These are phyloP conservation scores for Brassica balearica DNA, from an alignment of 441 rosid genomes.

Conservation along the genomic window DNA sequence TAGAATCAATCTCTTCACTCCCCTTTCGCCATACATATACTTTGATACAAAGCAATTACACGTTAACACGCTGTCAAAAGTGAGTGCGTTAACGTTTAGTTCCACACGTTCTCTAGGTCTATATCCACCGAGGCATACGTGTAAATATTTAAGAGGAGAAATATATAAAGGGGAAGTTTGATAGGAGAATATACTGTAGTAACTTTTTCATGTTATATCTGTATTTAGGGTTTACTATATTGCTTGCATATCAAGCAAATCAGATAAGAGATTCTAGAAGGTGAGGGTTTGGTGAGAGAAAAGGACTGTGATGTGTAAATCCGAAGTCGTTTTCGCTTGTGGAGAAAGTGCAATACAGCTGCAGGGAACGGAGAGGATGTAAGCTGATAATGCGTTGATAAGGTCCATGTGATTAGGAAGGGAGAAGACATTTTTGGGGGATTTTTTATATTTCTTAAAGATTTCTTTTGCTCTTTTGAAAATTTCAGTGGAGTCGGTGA, in stretches of 20 bases:
- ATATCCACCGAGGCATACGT: constrained; percentile 39
- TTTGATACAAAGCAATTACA: constrained; percentile 12
- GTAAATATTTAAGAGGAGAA: constrained; percentile 36
- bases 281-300: constrained; percentile 36
- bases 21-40: constrained; percentile 11
- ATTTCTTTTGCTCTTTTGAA: constrained; percentile 13
- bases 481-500: constrained; percentile 40
- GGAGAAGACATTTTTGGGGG: constrained; percentile 25
- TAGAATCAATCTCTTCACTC: constrained; percentile 6
- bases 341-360: constrained; percentile 48
- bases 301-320: constrained; percentile 9
- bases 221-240: constrained; percentile 6
- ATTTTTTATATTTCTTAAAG: neutral
- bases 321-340: constrained; percentile 33
- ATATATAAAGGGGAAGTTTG: constrained; percentile 3
- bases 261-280: constrained; percentile 21
- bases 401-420: constrained; percentile 44
- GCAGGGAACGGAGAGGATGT: constrained; percentile 28
- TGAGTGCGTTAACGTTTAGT: constrained; percentile 45
- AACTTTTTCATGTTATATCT: neutral
- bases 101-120: constrained; percentile 37
- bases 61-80: constrained; percentile 43
- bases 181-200: constrained; percentile 26
- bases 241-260: constrained; percentile 36
- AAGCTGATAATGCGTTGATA: constrained; percentile 40